phyloP scores from a whole-genome alignment of 805 yeast species.

The Tetrapisispora fleetii region DNA sequence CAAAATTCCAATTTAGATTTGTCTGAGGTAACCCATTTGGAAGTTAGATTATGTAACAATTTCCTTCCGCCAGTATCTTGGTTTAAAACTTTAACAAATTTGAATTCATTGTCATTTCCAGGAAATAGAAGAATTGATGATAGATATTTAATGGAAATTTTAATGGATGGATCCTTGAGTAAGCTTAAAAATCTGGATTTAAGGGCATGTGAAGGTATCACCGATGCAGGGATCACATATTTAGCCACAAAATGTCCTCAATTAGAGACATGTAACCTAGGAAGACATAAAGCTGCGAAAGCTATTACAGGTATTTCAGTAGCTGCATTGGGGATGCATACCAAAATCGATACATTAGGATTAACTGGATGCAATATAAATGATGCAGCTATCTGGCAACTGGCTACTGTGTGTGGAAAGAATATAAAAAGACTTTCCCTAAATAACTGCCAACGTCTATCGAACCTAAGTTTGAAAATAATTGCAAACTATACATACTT shows the following conservation, averaged over 20 bases:
- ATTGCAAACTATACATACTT: slow-evolving; percentile 38
- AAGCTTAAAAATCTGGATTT: slow-evolving; percentile 58
- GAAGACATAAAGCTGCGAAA: slow-evolving; percentile 59
- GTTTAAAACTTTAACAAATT: slow-evolving; percentile 31
- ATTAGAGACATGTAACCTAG: slow-evolving; percentile 59
- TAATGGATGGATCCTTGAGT: slow-evolving; percentile 41
- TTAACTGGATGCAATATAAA: slow-evolving; percentile 80
- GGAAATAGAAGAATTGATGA: slow-evolving; percentile 62
- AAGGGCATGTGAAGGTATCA: slow-evolving; percentile 71
- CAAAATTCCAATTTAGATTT: not conserved
- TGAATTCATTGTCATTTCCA: slow-evolving; percentile 47
- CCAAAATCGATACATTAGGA: slow-evolving; percentile 62
- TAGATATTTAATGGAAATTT: slow-evolving; percentile 40
- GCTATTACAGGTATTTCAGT: slow-evolving; percentile 64
- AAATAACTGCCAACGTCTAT: slow-evolving; percentile 56
- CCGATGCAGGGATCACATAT: slow-evolving; percentile 67
- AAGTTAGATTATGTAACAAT: slow-evolving; percentile 74
- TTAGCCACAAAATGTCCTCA: slow-evolving; percentile 51
- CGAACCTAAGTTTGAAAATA: slow-evolving; percentile 50
- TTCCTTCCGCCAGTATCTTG: slow-evolving; percentile 45
- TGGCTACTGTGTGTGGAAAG: slow-evolving; percentile 45
- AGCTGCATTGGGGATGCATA: slow-evolving; percentile 44
- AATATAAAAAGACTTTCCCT: slow-evolving; percentile 57
- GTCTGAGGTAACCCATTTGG: slow-evolving; percentile 43
- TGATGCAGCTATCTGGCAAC: slow-evolving; percentile 72